Percentiles rank a stretch among this genome's conserved stretches.
Evolutionary conservation across 108 stramenopile species (phyloP).

Genomic region (Pseudonitzschia delicatissima): DNA sequence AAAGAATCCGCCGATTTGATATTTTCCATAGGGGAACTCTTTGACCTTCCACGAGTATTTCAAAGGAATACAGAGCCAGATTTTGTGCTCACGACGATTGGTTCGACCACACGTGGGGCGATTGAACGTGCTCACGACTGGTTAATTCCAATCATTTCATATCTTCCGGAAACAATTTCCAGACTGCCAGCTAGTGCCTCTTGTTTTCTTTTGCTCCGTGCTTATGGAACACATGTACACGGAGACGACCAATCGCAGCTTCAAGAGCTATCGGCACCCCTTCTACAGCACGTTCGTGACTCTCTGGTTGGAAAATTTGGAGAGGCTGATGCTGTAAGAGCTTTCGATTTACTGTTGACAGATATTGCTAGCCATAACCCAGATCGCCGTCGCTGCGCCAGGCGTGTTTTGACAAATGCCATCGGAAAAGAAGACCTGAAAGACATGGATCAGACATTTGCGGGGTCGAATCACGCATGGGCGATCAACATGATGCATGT

Average conservation of each 20-base stretch:
- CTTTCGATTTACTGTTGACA: slow-evolving; percentile 58
- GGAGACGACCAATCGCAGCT: slow-evolving; percentile 57
- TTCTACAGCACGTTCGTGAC: slow-evolving; percentile 59
- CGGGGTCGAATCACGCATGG: slow-evolving; percentile 38
- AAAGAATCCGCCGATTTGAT: slow-evolving; percentile 68
- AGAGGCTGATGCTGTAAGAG: slow-evolving; percentile 43
- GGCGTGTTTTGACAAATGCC: slow-evolving; percentile 65
- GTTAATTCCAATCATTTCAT: slow-evolving; percentile 76
- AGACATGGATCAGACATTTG: slow-evolving; percentile 12
- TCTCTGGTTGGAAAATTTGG: slow-evolving; percentile 64
- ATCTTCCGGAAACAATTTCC: slow-evolving; percentile 50
- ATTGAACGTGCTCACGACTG: slow-evolving; percentile 84
- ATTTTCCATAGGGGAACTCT: slow-evolving; percentile 53
- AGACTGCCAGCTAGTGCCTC: slow-evolving; percentile 70
- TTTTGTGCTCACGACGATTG: slow-evolving; percentile 63
- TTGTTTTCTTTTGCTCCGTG: slow-evolving; percentile 66
- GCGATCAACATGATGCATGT: slow-evolving; percentile 35
- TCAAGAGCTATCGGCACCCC: slow-evolving; percentile 53
- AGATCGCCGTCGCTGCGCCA: slow-evolving; percentile 63
- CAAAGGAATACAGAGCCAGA: slow-evolving; percentile 50
- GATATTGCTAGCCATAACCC: slow-evolving; percentile 62
- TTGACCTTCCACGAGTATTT: slow-evolving; percentile 57
- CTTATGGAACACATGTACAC: slow-evolving; percentile 56
- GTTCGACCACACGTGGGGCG: slow-evolving; percentile 54
- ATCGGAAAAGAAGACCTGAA: slow-evolving; percentile 23